phyloP scores from a whole-genome alignment of 2,329 filamentous ascomycete species.

The Apiospora hydei region DNA sequence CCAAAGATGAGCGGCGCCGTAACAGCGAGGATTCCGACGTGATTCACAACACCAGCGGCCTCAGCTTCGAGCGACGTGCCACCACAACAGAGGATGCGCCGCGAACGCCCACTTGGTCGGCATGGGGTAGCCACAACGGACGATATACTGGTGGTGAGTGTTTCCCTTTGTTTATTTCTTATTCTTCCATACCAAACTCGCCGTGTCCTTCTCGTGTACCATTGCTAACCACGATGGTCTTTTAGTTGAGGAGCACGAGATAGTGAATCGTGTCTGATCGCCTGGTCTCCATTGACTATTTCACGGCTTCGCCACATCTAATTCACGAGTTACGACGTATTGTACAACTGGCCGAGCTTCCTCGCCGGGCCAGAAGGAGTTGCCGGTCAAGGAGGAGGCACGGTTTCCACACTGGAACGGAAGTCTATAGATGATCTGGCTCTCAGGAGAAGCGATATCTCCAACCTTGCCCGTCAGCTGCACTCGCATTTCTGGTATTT shows the following conservation, averaged over 20 bases:
- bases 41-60: not conserved
- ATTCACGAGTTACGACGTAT: slow-evolving; percentile 11
- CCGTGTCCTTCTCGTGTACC: slow-evolving; percentile 7
- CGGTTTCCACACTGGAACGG: not conserved
- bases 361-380: not conserved
- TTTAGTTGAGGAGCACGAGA: slow-evolving; percentile 36
- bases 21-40: not conserved
- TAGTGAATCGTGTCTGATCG: slow-evolving; percentile 34
- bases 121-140: not conserved
- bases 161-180: not conserved
- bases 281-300: not conserved
- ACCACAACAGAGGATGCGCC: not conserved
- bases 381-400: not conserved
- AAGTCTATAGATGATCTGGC: not conserved
- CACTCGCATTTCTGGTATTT: not conserved
- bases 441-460: not conserved
- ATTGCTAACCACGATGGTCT: not conserved
- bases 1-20: slow-evolving; percentile 33
- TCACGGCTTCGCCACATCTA: not conserved
- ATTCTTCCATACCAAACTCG: not conserved
- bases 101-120: not conserved
- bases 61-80: slow-evolving; percentile 9
- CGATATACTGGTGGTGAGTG: not conserved
- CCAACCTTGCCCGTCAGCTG: not conserved
- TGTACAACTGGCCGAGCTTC: slow-evolving; percentile 3